Conservation (phyloP, 2,329 filamentous ascomycete species). For the Botrytis aclada region DNA sequence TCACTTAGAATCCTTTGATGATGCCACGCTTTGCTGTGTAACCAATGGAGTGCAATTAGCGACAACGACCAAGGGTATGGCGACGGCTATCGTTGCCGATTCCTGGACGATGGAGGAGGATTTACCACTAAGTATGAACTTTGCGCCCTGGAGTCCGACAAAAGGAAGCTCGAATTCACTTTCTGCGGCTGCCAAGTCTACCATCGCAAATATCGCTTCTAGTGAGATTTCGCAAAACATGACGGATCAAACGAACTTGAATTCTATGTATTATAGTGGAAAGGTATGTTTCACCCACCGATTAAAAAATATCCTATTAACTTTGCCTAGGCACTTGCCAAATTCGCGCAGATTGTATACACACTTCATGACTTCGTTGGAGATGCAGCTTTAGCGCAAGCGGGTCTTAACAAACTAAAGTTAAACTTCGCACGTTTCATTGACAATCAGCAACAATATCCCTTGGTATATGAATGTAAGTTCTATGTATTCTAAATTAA, state of each 20-base stretch:
- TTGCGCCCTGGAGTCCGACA: conserved; percentile 70
- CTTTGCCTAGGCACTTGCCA: conserved; percentile 58
- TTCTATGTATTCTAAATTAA: not conserved
- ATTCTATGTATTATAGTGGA: conserved; percentile 92
- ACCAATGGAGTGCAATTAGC: conserved; percentile 46
- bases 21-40: conserved; percentile 3
- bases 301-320: conserved; percentile 36
- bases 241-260: conserved; percentile 64
- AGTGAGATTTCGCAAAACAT: conserved; percentile 77
- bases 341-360: conserved; percentile 69
- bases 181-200: conserved; percentile 52
- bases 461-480: conserved; percentile 57
- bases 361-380: conserved; percentile 61
- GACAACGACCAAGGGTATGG: conserved; percentile 82
- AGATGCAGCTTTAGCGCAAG: conserved; percentile 54
- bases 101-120: conserved; percentile 76
- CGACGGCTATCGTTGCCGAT: conserved; percentile 68
- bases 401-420: conserved; percentile 61
- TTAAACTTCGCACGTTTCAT: conserved; percentile 63
- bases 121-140: conserved; percentile 70
- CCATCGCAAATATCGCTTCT: conserved; percentile 61
- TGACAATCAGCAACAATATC: conserved; percentile 64
- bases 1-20: conserved; percentile 73
- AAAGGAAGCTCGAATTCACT: conserved; percentile 47
- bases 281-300: conserved; percentile 47